Conservation (phyloP, 2,329 filamentous ascomycete genomes). For the Graphilbum fragrans region DNA sequence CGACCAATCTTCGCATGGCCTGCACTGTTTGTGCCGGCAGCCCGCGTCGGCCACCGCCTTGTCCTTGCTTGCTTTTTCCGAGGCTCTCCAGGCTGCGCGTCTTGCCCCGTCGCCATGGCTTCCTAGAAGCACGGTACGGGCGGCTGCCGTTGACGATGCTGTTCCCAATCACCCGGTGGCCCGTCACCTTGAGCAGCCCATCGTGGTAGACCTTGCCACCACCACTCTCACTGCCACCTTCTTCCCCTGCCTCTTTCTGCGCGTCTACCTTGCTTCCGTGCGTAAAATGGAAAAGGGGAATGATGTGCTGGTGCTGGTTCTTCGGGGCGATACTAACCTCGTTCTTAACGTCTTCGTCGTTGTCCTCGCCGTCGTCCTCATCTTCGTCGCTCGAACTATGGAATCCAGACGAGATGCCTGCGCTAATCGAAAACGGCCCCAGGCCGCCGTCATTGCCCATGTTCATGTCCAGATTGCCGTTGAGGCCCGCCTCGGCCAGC, state of each 20-base stretch:
- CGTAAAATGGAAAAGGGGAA: too few relatives aligned
- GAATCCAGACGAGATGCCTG: slow-evolving; percentile 72
- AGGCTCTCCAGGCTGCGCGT: too few relatives aligned
- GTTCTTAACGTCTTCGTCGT: slow-evolving; percentile 60
- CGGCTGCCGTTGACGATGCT: too few relatives aligned
- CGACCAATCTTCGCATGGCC: neutral
- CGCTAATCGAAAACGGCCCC: slow-evolving; percentile 59
- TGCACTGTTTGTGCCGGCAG: neutral
- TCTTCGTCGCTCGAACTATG: slow-evolving; percentile 93
- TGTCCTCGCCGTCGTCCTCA: slow-evolving; percentile 84
- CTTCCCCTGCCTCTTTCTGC: neutral
- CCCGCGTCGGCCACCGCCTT: neutral
- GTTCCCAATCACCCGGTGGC: too few relatives aligned
- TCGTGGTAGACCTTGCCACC: too few relatives aligned
- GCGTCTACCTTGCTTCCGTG: too few relatives aligned
- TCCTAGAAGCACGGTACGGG: too few relatives aligned
- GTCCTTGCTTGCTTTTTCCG: too few relatives aligned
- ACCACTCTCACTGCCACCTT: too few relatives aligned
- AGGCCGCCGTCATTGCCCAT: slow-evolving; percentile 47
- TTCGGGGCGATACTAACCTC: slow-evolving; percentile 41
- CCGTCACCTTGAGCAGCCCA: too few relatives aligned
- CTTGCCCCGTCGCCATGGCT: too few relatives aligned
- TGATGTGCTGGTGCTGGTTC: neutral
- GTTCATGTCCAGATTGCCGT: slow-evolving; percentile 48
- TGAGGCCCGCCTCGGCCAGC: slow-evolving; percentile 70